Evolutionary conservation across 768 basidiomycete genomes (phyloP).

Genomic region (Tulasnella sp.): DNA sequence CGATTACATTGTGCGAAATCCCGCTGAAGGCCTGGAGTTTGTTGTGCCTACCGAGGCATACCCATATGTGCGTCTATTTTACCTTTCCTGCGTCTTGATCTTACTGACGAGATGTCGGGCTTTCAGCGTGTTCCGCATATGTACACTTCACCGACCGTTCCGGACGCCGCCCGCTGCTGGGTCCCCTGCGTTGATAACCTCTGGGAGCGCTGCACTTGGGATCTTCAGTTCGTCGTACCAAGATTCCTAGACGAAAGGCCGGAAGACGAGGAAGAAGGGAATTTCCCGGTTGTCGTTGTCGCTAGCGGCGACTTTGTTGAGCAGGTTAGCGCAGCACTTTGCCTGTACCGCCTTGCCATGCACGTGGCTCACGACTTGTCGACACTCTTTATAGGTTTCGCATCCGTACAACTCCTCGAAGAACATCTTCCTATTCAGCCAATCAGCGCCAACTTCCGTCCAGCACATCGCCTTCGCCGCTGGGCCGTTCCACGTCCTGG

Average conservation of each 20-base stretch:
- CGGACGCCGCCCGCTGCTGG: slow-evolving; percentile 94
- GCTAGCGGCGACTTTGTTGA: slow-evolving; percentile 94
- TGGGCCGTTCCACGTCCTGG: slow-evolving; percentile 78
- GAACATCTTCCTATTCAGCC: slow-evolving; percentile 87
- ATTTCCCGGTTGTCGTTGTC: slow-evolving; percentile 72
- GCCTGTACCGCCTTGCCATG: slow-evolving; percentile 16
- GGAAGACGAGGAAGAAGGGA: slow-evolving; percentile 35
- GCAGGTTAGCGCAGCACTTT: slow-evolving; percentile 42
- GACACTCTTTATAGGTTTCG: slow-evolving; percentile 45
- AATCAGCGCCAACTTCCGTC: slow-evolving; percentile 77
- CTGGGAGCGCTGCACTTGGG: slow-evolving; percentile 98
- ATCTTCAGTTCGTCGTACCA: slow-evolving; percentile 92
- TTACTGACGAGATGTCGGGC: neutral
- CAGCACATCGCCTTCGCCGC: slow-evolving; percentile 95
- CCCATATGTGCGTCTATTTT: slow-evolving; percentile 59
- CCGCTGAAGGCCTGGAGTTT: slow-evolving; percentile 77
- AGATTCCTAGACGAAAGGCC: slow-evolving; percentile 50
- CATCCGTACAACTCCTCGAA: slow-evolving; percentile 92
- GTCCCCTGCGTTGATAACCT: slow-evolving; percentile 92
- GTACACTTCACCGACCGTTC: slow-evolving; percentile 76
- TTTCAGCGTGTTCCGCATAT: slow-evolving; percentile 81
- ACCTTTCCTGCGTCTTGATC: neutral
- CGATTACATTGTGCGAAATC: slow-evolving; percentile 69
- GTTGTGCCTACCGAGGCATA: slow-evolving; percentile 70
- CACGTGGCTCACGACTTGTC: slow-evolving; percentile 14